Conservation (phyloP, 2,329 filamentous ascomycete species). For the Arthrobotrys megalospora region DNA sequence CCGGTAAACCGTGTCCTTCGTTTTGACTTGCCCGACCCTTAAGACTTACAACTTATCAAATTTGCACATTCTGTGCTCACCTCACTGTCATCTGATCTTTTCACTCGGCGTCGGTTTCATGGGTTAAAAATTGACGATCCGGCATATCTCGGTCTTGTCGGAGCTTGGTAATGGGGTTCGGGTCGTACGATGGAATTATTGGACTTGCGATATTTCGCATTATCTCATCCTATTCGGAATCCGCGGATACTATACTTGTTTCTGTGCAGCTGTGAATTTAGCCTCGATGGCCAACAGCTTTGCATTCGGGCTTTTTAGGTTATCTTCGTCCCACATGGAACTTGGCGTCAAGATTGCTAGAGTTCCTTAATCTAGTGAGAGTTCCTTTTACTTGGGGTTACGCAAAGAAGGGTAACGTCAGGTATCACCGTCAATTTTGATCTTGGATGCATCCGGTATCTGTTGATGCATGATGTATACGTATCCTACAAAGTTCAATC, state of each 20-base stretch:
- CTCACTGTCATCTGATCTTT: constrained; percentile 60
- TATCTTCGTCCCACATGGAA: constrained; percentile 5
- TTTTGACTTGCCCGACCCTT: constrained; percentile 19
- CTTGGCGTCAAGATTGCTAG: constrained; percentile 24
- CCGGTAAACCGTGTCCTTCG: constrained; percentile 37
- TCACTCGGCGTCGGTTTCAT: neutral
- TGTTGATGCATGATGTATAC: neutral
- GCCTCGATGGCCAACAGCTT: constrained; percentile 1
- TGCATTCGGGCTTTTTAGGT: constrained; percentile 28
- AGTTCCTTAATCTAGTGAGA: neutral
- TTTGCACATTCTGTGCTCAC: constrained; percentile 25
- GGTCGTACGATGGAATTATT: constrained; percentile 49
- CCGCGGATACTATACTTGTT: constrained; percentile 22
- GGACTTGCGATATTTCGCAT: constrained; percentile 10
- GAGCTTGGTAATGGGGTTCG: constrained; percentile 35
- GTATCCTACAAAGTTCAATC: neutral
- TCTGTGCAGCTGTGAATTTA: constrained; percentile 9
- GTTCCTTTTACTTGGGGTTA: constrained; percentile 23
- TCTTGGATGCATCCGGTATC: too few relatives aligned
- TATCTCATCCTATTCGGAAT: constrained; percentile 25
- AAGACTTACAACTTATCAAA: neutral
- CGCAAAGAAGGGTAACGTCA: neutral
- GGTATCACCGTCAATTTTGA: neutral
- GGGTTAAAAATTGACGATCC: constrained; percentile 29
- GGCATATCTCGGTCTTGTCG: constrained; percentile 48